Evolutionary conservation across 2,329 filamentous ascomycete species (phyloP), one percentile per base, ranked within the genome.

Genomic region (Fusarium xylarioides): DNA sequence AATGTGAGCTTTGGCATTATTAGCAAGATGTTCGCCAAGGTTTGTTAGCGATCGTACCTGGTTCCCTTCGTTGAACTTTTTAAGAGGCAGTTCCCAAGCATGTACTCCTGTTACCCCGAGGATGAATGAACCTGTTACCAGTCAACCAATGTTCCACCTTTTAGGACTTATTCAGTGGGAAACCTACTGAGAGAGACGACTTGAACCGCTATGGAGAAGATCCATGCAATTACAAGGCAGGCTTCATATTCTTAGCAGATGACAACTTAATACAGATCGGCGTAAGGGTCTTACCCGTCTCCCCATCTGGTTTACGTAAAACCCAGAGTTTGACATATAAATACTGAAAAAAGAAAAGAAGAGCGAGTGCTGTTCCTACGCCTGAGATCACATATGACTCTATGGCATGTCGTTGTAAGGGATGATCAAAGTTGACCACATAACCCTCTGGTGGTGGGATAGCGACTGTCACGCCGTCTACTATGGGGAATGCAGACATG

Each of bases 371-470:
- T 23, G 68, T 75, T 18, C 77, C 75, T 21, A 78, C 28, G 10
- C 68, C 71, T 2, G 67, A 71, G 7, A 73, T 44, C 5, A 68
- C 32, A 30, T 79, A 79, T 4, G 75, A 56, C 11, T 59, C 73
- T 11, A 71, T n/a, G 21, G 71, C 74, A 12, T 74, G 66, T 1
- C 75, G 74, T 12, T 70, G 66, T n/a, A 74, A 69, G 1, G 81
- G 82, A 40, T 82, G 66, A 7, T 78, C 75, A 50, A 83, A 81
- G 64, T 83, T 69, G 30, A 82, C 78, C 4, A 72, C 60, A 57
- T 82, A 83, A n/a, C 71, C 80, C 2, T 70, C 63, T 0, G 81
- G 81, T 8, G 81, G 74, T 4, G 34, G 46, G 10, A 77, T 53
- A 16, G 63, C 74, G 28, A 77, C 74, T 14, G 52, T 50, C 14